Conservation (phyloP, 2,329 filamentous ascomycete genomes). For the Ceratocystis alfenasii region DNA sequence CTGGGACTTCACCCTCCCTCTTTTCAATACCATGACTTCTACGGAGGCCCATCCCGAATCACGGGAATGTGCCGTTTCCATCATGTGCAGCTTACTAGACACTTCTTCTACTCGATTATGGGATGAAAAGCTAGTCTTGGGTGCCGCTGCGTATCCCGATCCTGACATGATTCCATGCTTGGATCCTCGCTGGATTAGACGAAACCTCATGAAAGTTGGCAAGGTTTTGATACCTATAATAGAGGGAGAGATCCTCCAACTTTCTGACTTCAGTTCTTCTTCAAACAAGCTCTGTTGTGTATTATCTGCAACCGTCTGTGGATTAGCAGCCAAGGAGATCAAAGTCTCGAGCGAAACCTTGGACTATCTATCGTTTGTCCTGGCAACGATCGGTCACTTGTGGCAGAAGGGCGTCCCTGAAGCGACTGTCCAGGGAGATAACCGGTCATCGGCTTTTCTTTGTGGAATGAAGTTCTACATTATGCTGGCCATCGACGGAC, state of each 20-base stretch:
- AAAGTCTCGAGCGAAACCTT: constrained; percentile 77
- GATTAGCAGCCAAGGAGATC: constrained; percentile 55
- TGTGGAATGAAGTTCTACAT: constrained; percentile 42
- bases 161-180: constrained; percentile 66
- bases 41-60: constrained; percentile 26
- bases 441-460: constrained; percentile 35
- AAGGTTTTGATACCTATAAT: constrained; percentile 48
- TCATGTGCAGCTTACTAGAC: constrained; percentile 59
- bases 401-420: constrained; percentile 38
- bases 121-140: constrained; percentile 60
- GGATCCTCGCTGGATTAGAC: constrained; percentile 77
- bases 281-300: constrained; percentile 24
- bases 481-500: constrained; percentile 36
- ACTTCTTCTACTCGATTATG: constrained; percentile 49
- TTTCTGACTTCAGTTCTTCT: constrained; percentile 48
- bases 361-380: constrained; percentile 45
- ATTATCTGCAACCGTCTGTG: constrained; percentile 16
- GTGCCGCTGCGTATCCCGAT: constrained; percentile 45
- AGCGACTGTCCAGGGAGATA: constrained; percentile 26
- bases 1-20: constrained; percentile 65
- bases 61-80: constrained; percentile 47
- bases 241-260: constrained; percentile 47
- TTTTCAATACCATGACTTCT: constrained; percentile 16
- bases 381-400: constrained; percentile 15
- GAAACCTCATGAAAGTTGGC: constrained; percentile 55